These are phyloP conservation scores for Podochytrium sp. DNA, from an alignment of 192 early-diverging fungal species.

Conservation along the genomic window DNA sequence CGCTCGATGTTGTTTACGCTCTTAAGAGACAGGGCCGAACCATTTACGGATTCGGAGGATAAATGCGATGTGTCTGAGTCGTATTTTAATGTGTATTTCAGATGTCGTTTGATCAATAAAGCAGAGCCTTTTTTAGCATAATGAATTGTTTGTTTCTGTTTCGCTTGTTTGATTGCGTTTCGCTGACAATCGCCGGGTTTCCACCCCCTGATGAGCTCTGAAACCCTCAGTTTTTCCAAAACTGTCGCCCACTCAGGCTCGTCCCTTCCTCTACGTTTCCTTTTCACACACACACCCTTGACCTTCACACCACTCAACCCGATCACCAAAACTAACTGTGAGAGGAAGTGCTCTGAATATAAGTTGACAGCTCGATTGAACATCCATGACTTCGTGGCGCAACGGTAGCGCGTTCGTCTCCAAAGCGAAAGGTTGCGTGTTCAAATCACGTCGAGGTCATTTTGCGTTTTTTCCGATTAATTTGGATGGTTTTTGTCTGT, in stretches of 20 bases:
- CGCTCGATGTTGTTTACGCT: constrained; percentile 98
- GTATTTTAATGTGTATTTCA: background rate
- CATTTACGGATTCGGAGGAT: constrained; percentile 84
- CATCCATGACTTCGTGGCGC: constrained; percentile 27
- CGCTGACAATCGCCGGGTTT: background rate
- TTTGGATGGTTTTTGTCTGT: background rate
- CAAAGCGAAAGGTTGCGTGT: constrained; percentile 47
- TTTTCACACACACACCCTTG: background rate
- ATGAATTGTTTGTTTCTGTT: background rate
- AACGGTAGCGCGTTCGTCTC: constrained; percentile 48
- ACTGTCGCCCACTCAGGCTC: background rate
- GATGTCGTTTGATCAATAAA: too few species aligned
- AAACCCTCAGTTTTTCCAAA: background rate
- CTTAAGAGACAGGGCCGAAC: constrained; percentile 96
- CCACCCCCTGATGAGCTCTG: background rate
- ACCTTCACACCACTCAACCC: background rate
- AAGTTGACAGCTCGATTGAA: background rate
- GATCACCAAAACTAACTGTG: background rate
- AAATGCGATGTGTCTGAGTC: constrained; percentile 30
- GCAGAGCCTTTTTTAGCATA: background rate
- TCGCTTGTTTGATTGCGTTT: background rate
- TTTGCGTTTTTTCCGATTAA: background rate
- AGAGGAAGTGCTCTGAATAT: background rate
- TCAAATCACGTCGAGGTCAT: constrained; percentile 40
- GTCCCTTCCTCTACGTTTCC: background rate